Evolutionary conservation across 345 rosid species (phyloP).

Genomic region (Linum tenue): DNA sequence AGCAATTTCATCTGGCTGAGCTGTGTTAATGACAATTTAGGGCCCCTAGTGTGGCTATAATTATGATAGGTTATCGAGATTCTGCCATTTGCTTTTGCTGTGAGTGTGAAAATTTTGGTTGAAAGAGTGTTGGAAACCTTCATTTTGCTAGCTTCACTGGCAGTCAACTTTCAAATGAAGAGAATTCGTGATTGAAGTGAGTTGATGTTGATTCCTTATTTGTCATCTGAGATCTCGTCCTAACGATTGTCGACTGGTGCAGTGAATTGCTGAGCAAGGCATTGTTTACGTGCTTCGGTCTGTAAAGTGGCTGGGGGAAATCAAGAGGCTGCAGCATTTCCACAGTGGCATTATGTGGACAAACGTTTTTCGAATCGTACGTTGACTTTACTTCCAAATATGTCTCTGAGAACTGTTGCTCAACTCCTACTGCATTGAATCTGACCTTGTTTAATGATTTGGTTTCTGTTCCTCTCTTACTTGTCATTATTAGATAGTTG

Average conservation of each 20-base stretch:
- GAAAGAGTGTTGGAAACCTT: too few species aligned
- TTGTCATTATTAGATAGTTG: neutral
- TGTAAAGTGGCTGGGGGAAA: neutral
- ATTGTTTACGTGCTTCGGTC: neutral
- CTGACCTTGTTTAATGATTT: neutral
- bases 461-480: neutral
- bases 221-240: neutral
- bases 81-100: too few species aligned
- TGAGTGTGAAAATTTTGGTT: too few species aligned
- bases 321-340: neutral
- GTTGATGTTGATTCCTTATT: neutral
- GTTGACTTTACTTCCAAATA: neutral
- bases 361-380: conserved; percentile 6
- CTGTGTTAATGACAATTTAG: too few species aligned
- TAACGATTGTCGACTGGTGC: neutral
- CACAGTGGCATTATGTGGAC: conserved; percentile 1
- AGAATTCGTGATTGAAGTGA: neutral
- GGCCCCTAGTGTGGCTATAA: too few species aligned
- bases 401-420: neutral
- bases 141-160: neutral
- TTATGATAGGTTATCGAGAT: too few species aligned
- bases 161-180: neutral
- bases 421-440: neutral
- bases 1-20: too few species aligned
- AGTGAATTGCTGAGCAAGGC: neutral